Conservation (phyloP, 148 eudicot species). For the Fagopyrum homotropicum region DNA sequence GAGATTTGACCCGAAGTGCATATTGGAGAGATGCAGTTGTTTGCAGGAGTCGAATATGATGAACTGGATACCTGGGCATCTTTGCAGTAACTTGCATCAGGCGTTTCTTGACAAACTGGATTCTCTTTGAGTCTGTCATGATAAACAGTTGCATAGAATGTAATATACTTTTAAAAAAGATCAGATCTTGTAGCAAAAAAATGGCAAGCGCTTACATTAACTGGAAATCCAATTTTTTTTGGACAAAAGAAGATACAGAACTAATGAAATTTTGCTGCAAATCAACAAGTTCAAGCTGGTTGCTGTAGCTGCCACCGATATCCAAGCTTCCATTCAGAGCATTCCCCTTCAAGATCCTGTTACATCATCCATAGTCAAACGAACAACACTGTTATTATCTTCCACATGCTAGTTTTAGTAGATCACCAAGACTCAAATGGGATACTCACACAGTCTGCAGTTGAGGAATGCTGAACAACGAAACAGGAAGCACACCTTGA, state of each 20-base stretch:
- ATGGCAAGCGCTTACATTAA: conserved; percentile 7
- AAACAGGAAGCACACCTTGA: conserved; percentile 38
- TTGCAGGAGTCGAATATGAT: conserved; percentile 35
- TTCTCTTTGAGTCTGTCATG: conserved; percentile 27
- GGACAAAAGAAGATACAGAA: conserved; percentile 12
- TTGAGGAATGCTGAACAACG: conserved; percentile 46
- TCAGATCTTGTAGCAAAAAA: not conserved
- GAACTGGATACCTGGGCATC: conserved; percentile 21
- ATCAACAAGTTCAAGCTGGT: conserved; percentile 47
- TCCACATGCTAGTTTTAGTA: not conserved
- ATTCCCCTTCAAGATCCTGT: conserved; percentile 43
- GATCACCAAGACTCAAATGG: not conserved
- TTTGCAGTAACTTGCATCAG: conserved; percentile 19
- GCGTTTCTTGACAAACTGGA: conserved; percentile 22
- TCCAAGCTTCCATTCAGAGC: conserved; percentile 48
- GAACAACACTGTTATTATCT: not conserved
- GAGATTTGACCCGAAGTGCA: conserved; percentile 38
- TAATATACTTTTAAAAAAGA: not conserved
- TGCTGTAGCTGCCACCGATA: conserved; percentile 42
- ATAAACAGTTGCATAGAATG: not conserved
- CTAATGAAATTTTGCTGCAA: conserved; percentile 47
- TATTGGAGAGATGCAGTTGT: conserved; percentile 27
- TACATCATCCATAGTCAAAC: not conserved
- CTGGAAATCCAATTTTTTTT: conserved; percentile 14
- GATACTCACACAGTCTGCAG: conserved; percentile 57